Base-by-base conservation (phyloP, 2,329 filamentous ascomycete species). In the Stachybotrys chlorohalonatus region DNA sequence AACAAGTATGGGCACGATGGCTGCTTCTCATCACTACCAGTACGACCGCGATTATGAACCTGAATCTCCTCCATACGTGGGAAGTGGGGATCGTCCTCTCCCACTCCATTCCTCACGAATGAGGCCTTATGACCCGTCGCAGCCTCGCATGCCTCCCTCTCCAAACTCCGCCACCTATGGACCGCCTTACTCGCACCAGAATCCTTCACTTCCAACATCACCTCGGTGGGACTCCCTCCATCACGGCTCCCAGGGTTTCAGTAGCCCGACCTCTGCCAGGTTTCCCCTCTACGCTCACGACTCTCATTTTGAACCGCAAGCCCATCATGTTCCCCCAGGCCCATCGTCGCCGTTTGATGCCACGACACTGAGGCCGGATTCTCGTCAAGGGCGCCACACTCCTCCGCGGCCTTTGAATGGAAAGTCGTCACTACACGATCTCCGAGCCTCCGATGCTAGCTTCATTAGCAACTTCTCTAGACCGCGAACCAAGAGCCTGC, bases 401-500 rank as follows among this genome's bases (percentile, higher is more conserved):
- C 53, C 31, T 24, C 64, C 61, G 55, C 63, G 64, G 49, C 58
- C 63, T 9, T 54, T 70, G 53, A 63, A 57, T 49, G 59, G 65
- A 39, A 68, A 70, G 54, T 64, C 67, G 49, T 70, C 68, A 47
- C 59, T 65, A 45, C 55, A 63, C 49, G 69, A 73, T 54, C 59
- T 70, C 56, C 65, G 73, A 48, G 58, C 62, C 66, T 63, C 68
- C 52, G 69, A 72, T 51, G 65, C 63, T 53, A 68, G 70, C 59
- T 63, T 66, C 49, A 71, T 81, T 49, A 76, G 77, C 61, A 84
- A 84, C 66, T 84, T 84, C 64, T 84, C 81, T n/a, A 74, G 81
- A 46, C 81, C 81, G 47, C 73, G 81, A 55, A 81, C 80, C 57
- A 69, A 73, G 46, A 83, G 80, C 64, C 72, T 80, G 56, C 73